Evolutionary conservation across 1,139 yeast genomes (phyloP).

Genomic region (Yamadazyma conglobata): DNA sequence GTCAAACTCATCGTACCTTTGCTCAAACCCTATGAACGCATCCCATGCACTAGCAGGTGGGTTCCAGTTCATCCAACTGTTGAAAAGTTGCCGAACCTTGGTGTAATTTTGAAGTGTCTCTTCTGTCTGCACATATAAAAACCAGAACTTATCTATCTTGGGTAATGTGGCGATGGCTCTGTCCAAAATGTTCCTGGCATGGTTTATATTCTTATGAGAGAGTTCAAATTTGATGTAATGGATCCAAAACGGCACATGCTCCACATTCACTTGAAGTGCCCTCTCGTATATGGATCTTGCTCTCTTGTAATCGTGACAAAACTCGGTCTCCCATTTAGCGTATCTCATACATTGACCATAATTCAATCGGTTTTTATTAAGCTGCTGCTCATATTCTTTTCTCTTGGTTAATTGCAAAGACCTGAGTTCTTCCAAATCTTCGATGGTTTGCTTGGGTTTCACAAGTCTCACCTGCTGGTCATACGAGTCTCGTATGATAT

Average conservation of each 20-base stretch:
- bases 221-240: conserved; percentile 79
- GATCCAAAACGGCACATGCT: conserved; percentile 81
- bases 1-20: conserved; percentile 56
- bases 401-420: conserved; percentile 76
- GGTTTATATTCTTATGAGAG: conserved; percentile 69
- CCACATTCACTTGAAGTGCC: conserved; percentile 72
- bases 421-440: conserved; percentile 75
- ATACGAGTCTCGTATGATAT: conserved; percentile 37
- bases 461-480: conserved; percentile 32
- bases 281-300: conserved; percentile 89
- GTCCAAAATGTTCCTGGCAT: conserved; percentile 82
- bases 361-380: conserved; percentile 77
- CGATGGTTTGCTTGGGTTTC: conserved; percentile 51
- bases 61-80: conserved; percentile 79
- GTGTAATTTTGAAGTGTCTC: conserved; percentile 67
- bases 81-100: conserved; percentile 65
- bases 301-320: conserved; percentile 62
- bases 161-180: conserved; percentile 77
- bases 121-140: conserved; percentile 73
- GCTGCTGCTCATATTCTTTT: conserved; percentile 78
- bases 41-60: conserved; percentile 69
- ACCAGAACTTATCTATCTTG: conserved; percentile 83
- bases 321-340: conserved; percentile 83
- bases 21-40: conserved; percentile 70
- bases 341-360: conserved; percentile 90